A percentile compares a stretch with the other conserved stretches of the same genome.
Conservation (phyloP, 2,329 filamentous ascomycete genomes). For the Alternaria postmessia region DNA sequence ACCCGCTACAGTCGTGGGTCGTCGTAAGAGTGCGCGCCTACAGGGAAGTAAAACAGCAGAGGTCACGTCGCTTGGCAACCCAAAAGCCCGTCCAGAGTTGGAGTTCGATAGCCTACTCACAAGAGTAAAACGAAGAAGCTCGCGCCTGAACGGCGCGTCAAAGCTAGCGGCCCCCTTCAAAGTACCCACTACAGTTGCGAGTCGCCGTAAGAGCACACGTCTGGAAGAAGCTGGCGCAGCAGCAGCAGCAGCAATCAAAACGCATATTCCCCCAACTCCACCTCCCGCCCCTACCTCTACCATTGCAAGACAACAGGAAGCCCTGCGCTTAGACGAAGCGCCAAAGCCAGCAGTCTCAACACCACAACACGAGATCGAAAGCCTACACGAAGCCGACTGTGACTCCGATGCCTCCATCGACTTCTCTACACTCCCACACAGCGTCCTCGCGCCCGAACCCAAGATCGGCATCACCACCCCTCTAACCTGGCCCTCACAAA, state of each 20-base stretch:
- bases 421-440: conserved; percentile 32
- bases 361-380: background rate
- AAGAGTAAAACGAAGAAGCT: background rate
- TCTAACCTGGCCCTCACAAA: conserved; percentile 35
- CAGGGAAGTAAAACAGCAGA: background rate
- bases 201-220: background rate
- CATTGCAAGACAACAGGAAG: background rate
- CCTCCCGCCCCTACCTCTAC: no score
- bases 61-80: background rate
- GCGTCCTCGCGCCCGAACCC: conserved; percentile 38
- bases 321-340: background rate
- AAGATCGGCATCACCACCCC: conserved; percentile 29
- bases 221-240: background rate
- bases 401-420: conserved; percentile 12
- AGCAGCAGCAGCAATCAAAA: background rate
- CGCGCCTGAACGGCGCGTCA: background rate
- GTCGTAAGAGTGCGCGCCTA: background rate
- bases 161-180: background rate
- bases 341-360: background rate
- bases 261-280: background rate
- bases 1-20: background rate
- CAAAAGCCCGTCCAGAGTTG: background rate
- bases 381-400: background rate
- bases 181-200: background rate
- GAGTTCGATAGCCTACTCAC: background rate